A percentile compares a stretch with the other conserved stretches of the same genome.
Evolutionary conservation across 106 monocot species (phyloP).

Genomic region (Alisma plantagoaquatica): DNA sequence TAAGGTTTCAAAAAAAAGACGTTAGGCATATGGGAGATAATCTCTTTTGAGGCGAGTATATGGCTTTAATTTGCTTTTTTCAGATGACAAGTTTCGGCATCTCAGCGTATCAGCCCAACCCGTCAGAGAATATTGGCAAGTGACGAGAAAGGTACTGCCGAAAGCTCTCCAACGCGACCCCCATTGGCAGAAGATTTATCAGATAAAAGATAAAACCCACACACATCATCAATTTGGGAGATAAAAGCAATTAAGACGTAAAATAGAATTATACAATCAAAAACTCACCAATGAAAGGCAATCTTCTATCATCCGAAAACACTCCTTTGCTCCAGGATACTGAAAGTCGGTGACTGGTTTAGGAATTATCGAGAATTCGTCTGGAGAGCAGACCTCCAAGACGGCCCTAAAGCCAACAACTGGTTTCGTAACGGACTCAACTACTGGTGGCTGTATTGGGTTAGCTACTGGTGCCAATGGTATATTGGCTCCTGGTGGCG

Average conservation of each 20-base stretch:
- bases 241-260: neutral
- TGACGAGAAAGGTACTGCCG: too few relatives aligned
- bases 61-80: too few relatives aligned
- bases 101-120: too few relatives aligned
- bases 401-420: conserved; percentile 20
- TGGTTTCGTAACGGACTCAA: too few relatives aligned
- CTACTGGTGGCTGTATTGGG: too few relatives aligned
- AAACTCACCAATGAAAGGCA: conserved; percentile 35
- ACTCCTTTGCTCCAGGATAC: conserved; percentile 59
- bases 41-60: too few relatives aligned
- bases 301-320: conserved; percentile 35
- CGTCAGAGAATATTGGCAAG: too few relatives aligned
- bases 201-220: too few relatives aligned
- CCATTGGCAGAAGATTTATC: too few relatives aligned
- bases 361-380: conserved; percentile 71
- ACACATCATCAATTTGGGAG: conserved; percentile 1
- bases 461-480: neutral
- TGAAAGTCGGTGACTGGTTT: conserved; percentile 30
- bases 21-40: too few relatives aligned
- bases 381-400: conserved; percentile 69
- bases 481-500: neutral
- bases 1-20: too few relatives aligned
- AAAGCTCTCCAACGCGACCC: neutral
- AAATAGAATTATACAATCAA: neutral
- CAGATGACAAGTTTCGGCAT: too few relatives aligned